Evolutionary conservation across 495 filamentous ascomycete species (phyloP).

Genomic region (Penicillium desertorum): DNA sequence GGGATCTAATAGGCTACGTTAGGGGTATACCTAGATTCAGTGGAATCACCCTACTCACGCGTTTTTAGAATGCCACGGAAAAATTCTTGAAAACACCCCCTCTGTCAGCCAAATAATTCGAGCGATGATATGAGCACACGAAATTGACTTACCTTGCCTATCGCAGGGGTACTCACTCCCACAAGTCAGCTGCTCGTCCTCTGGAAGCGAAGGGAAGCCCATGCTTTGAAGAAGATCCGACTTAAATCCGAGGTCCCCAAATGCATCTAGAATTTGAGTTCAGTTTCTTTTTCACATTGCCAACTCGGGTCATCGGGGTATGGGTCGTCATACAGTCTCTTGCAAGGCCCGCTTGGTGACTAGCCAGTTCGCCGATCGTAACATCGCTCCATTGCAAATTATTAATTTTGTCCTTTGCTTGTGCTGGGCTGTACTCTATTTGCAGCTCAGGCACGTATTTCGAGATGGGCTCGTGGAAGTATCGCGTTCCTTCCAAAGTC

Average conservation of each 20-base stretch:
- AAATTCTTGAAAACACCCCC: constrained; percentile 39
- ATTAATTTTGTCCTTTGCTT: constrained; percentile 34
- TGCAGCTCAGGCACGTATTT: constrained; percentile 56
- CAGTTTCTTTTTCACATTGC: not conserved
- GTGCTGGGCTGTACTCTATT: constrained; percentile 9
- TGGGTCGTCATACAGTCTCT: constrained; percentile 38
- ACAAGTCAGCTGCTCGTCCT: constrained; percentile 24
- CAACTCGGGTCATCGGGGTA: not conserved
- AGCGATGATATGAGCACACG: not conserved
- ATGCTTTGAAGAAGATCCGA: constrained; percentile 15
- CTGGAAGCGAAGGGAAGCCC: constrained; percentile 39
- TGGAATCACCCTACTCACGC: not conserved
- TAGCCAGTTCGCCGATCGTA: constrained; percentile 53
- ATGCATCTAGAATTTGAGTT: constrained; percentile 19
- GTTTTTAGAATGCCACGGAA: constrained; percentile 46
- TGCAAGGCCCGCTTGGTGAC: constrained; percentile 51
- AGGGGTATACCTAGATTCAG: not conserved
- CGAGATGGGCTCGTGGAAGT: constrained; percentile 44
- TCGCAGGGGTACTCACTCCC: constrained; percentile 21
- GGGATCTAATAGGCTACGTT: constrained; percentile 30
- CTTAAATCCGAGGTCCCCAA: constrained; percentile 20
- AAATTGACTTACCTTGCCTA: constrained; percentile 20
- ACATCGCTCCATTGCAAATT: constrained; percentile 53
- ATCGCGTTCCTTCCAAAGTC: constrained; percentile 38
- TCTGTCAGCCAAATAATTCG: constrained; percentile 5